Evolutionary conservation across 169 alveolate species (phyloP), one percentile per base, ranked within the genome.

Genomic region (Plasmodium falciparum): DNA sequence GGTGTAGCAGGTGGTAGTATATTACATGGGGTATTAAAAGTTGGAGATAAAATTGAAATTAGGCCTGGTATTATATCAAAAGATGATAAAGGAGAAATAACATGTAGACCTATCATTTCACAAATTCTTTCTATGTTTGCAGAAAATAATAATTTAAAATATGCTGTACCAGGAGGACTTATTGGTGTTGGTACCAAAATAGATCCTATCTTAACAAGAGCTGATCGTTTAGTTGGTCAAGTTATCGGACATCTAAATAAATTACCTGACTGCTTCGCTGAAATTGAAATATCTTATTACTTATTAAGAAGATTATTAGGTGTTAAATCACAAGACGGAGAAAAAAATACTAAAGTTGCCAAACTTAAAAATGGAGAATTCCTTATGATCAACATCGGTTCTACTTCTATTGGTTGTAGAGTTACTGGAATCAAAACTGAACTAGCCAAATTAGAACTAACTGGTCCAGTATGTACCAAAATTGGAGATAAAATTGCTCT

Each of bases 1-100:
- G 99, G 99, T 11, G 99, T 98, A 13, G 99, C 99, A 8, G 99
- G 99, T 26, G 99, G 99, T 0, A 95, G 99, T 59, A 97, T 99
- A 66, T 94, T 98, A 49, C 95, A 96, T 94, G 99, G 99, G 24
- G 99, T 98, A 24, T 90, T 98, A 67, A 97, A 90, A 90, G 97
- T 98, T 67, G 99, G 99, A 22, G 99, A 98, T 88, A 98, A 98
- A 91, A 97, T 99, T 15, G 99, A 98, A 95, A 97, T 98, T 26
- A 93, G 99, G n/a, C 99, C 99, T 7, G 99, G 99, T 0, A 97
- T 97, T 59, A 95, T 96, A 58, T 93, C 97, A 66, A 98, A 97
- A 90, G 97, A 96, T 91, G 93, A 95, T 39, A 92, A 95, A 70
- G 98, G 98, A 69, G 94, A 93, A 50, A 95, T 93, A 29, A 95